Conservation (phyloP, 257 asterid genomes). For the Scutellaria barbata region DNA sequence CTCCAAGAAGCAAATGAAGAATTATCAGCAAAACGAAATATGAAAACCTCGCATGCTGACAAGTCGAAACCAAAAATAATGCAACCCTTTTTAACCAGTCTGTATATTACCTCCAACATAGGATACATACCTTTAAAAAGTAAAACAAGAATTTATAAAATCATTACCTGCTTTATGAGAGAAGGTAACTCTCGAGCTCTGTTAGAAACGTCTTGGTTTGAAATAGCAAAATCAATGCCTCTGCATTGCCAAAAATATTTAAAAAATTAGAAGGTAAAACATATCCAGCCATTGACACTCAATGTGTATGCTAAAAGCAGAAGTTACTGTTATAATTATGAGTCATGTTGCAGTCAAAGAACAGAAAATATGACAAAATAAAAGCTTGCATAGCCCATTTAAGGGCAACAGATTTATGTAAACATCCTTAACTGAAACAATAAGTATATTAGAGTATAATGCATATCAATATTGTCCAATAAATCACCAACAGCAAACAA, state of each 20-base stretch:
- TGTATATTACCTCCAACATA: conserved; percentile 13
- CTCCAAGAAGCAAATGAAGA: conserved; percentile 23
- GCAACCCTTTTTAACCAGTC: conserved; percentile 7
- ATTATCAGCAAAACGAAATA: conserved; percentile 9
- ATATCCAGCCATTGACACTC: conserved; percentile 18
- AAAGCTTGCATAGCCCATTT: conserved; percentile 4
- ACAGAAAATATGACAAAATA: background rate
- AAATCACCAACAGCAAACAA: conserved; percentile 24
- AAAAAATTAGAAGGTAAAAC: background rate
- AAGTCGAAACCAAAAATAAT: conserved; percentile 20
- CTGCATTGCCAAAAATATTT: conserved; percentile 47
- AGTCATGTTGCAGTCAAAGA: conserved; percentile 7
- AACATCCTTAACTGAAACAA: background rate
- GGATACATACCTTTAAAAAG: conserved; percentile 15
- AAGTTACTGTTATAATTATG: background rate
- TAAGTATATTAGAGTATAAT: background rate
- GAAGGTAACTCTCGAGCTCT: conserved; percentile 69
- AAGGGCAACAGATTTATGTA: conserved; percentile 18
- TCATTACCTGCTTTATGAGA: conserved; percentile 65
- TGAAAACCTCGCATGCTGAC: conserved; percentile 25
- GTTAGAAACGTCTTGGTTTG: conserved; percentile 46
- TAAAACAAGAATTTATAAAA: conserved; percentile 8
- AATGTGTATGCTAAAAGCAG: conserved; percentile 15
- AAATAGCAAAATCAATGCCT: conserved; percentile 76
- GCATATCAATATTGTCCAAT: conserved; percentile 12